Evolutionary conservation across 768 basidiomycete genomes (phyloP).

Genomic region (Termitomyces sp.): DNA sequence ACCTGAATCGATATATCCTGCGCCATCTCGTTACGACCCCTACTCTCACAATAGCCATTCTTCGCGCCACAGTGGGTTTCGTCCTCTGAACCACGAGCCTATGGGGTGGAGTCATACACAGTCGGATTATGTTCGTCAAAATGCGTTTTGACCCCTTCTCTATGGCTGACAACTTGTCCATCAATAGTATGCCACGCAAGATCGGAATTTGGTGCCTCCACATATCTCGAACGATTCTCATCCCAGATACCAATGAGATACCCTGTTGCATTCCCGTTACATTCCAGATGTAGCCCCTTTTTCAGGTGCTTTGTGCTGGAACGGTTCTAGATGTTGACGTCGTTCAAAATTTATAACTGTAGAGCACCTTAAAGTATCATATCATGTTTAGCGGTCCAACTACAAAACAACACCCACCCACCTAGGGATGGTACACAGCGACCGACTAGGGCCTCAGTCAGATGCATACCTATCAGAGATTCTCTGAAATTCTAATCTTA

Average conservation of each 20-base stretch:
- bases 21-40: slow-evolving; percentile 49
- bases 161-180: background rate
- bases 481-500: background rate
- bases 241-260: slow-evolving; percentile 40
- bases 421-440: background rate
- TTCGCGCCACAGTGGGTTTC: slow-evolving; percentile 46
- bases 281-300: background rate
- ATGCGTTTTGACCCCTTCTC: background rate
- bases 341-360: background rate
- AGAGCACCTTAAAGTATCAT: background rate
- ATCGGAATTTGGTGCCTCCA: slow-evolving; percentile 31
- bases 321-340: slow-evolving; percentile 1
- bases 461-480: background rate
- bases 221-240: slow-evolving; percentile 39
- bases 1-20: slow-evolving; percentile 55
- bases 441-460: background rate
- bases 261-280: background rate
- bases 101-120: slow-evolving; percentile 44
- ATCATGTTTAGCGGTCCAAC: background rate
- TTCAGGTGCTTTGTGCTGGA: slow-evolving; percentile 1
- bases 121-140: slow-evolving; percentile 60
- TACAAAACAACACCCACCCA: background rate
- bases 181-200: slow-evolving; percentile 30
- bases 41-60: slow-evolving; percentile 38
- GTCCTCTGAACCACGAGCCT: slow-evolving; percentile 47